A percentile compares a stretch with the other conserved stretches of the same genome.
phyloP scores from a whole-genome alignment of 352 stramenopile genomes.

The Pelagophyceae sp. region DNA sequence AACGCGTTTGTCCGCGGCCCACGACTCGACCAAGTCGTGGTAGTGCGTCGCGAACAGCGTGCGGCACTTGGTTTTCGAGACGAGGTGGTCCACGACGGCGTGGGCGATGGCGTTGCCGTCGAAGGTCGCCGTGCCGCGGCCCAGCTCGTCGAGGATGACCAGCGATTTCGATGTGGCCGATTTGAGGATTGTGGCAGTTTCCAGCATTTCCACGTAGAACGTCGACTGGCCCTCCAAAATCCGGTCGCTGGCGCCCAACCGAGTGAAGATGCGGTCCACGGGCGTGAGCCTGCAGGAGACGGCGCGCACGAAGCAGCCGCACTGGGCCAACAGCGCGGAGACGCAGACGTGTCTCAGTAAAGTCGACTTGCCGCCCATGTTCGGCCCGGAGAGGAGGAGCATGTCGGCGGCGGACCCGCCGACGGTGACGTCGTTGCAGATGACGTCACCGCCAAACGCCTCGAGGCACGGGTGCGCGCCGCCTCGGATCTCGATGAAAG shows the following conservation, averaged over 20 bases:
- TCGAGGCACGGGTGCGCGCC: slow-evolving; percentile 88
- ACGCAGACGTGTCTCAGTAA: slow-evolving; percentile 89
- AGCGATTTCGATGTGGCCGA: slow-evolving; percentile 78
- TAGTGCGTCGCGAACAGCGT: slow-evolving; percentile 98
- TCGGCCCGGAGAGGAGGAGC: slow-evolving; percentile 89
- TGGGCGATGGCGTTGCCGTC: slow-evolving; percentile 96
- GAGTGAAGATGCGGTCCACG: slow-evolving; percentile 97
- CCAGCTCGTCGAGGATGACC: slow-evolving; percentile 96
- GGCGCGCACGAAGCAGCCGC: slow-evolving; percentile 97
- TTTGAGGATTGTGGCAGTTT: slow-evolving; percentile 94
- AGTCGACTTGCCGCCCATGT: slow-evolving; percentile 94
- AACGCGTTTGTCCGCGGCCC: slow-evolving; percentile 57
- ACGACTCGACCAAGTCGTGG: slow-evolving; percentile 73
- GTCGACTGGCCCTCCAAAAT: slow-evolving; percentile 97
- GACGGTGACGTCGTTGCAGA: slow-evolving; percentile 88
- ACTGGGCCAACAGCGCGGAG: slow-evolving; percentile 92
- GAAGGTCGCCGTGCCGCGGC: slow-evolving; percentile 94
- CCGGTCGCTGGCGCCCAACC: slow-evolving; percentile 93
- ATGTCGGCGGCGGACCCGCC: slow-evolving; percentile 53
- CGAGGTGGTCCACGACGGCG: slow-evolving; percentile 88
- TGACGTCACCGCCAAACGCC: slow-evolving; percentile 73
- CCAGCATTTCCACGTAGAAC: slow-evolving; percentile 97
- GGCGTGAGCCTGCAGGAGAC: slow-evolving; percentile 82
- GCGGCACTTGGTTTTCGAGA: slow-evolving; percentile 72
- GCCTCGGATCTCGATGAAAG: slow-evolving; percentile 70